Conservation (phyloP, 2,329 filamentous ascomycete species). For the Stachybotrys echinatus region DNA sequence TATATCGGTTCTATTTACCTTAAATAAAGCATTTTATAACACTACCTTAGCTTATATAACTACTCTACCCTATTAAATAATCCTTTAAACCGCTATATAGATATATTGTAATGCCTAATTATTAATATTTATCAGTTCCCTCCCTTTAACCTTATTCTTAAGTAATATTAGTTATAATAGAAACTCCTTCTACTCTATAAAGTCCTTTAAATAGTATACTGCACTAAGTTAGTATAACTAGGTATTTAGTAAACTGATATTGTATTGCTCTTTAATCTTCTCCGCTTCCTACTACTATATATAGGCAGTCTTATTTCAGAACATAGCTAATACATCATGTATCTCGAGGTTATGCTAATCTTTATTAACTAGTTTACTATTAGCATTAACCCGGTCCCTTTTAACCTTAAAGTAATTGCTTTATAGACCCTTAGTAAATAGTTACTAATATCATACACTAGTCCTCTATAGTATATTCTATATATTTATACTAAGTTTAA, state of each 20-base stretch:
- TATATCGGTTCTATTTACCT: conserved; percentile 1
- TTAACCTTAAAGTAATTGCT: conserved; percentile 2
- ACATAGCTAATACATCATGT: not conserved
- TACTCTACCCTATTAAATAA: conserved; percentile 1
- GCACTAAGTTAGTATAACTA: conserved; percentile 1
- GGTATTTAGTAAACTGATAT: conserved; percentile 2
- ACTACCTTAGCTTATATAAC: conserved; percentile 2
- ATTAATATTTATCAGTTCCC: conserved; percentile 1
- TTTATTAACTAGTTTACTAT: conserved; percentile 3
- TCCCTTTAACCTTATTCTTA: not conserved
- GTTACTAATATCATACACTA: conserved; percentile 1
- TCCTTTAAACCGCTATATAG: conserved; percentile 1
- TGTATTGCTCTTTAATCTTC: conserved; percentile 2
- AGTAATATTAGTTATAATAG: not conserved
- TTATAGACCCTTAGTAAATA: not conserved
- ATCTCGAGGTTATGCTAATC: conserved; percentile 1
- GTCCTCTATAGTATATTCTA: conserved; percentile 1
- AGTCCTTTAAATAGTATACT: conserved; percentile 3
- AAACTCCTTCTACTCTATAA: conserved; percentile 1
- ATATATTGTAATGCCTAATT: conserved; percentile 2
- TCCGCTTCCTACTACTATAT: conserved; percentile 1
- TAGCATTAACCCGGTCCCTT: not conserved
- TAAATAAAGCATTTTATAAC: conserved; percentile 1
- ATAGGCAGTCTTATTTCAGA: not conserved
- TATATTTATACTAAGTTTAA: not conserved